Evolutionary conservation across 768 basidiomycete species (phyloP).

Genomic region (Phlebiopsis flavidoalba): DNA sequence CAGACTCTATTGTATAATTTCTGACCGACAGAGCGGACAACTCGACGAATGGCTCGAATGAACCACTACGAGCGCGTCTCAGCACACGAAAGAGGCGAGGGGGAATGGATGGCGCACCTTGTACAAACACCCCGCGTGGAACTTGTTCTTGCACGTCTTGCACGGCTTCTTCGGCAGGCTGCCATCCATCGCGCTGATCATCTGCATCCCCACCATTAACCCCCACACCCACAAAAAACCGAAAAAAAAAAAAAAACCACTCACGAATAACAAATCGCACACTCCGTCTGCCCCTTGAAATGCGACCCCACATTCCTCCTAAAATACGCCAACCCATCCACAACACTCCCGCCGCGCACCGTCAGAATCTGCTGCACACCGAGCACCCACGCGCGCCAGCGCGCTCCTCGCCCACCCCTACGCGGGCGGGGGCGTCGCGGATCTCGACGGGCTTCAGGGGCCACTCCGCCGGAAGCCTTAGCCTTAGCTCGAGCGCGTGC

Average conservation of each 20-base stretch:
- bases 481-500: slow-evolving; percentile 82
- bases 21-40: slow-evolving; percentile 87
- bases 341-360: slow-evolving; percentile 78
- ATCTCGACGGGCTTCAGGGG: slow-evolving; percentile 86
- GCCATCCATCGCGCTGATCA: slow-evolving; percentile 87
- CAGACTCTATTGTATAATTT: slow-evolving; percentile 52
- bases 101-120: slow-evolving; percentile 51
- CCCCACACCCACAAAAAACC: not conserved
- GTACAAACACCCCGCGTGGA: slow-evolving; percentile 89
- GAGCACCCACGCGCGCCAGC: slow-evolving; percentile 92
- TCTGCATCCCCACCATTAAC: slow-evolving; percentile 32
- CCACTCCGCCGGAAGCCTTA: slow-evolving; percentile 87
- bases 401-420: slow-evolving; percentile 84
- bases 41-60: slow-evolving; percentile 82
- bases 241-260: slow-evolving; percentile 21
- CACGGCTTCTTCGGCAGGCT: slow-evolving; percentile 87
- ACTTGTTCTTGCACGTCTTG: slow-evolving; percentile 90
- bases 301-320: slow-evolving; percentile 91
- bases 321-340: slow-evolving; percentile 85
- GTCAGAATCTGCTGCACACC: slow-evolving; percentile 89
- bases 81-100: not conserved
- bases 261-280: slow-evolving; percentile 94
- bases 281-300: slow-evolving; percentile 94
- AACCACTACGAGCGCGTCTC: slow-evolving; percentile 66
- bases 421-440: slow-evolving; percentile 64